Conservation (phyloP, 2,329 filamentous ascomycete species). For the Colletotrichum cordylinicola region DNA sequence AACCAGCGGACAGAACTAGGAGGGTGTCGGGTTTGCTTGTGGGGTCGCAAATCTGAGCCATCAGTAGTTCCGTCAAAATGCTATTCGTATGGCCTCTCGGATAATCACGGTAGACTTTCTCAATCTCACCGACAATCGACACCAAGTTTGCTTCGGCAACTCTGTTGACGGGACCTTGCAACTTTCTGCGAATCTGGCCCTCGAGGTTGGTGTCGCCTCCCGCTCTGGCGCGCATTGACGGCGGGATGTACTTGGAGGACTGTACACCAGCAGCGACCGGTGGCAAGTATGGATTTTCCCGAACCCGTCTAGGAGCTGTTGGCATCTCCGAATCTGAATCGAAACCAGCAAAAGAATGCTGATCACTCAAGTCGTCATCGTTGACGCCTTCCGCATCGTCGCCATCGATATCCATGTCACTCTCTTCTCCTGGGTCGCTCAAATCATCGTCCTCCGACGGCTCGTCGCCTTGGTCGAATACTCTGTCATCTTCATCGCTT, state of each 20-base stretch:
- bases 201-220: slow-evolving; percentile 71
- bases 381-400: neutral
- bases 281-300: slow-evolving; percentile 90
- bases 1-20: slow-evolving; percentile 88
- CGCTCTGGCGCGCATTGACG: slow-evolving; percentile 73
- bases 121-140: slow-evolving; percentile 81
- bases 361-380: slow-evolving; percentile 24
- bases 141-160: slow-evolving; percentile 90
- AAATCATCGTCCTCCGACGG: slow-evolving; percentile 31
- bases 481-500: neutral
- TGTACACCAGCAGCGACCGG: slow-evolving; percentile 55
- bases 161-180: slow-evolving; percentile 90
- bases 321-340: slow-evolving; percentile 36
- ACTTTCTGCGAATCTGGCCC: slow-evolving; percentile 74
- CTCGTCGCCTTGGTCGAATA: neutral
- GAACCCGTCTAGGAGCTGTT: slow-evolving; percentile 50
- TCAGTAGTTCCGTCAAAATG: slow-evolving; percentile 76
- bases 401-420: neutral
- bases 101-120: slow-evolving; percentile 82
- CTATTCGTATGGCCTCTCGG: slow-evolving; percentile 89
- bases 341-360: slow-evolving; percentile 45
- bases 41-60: slow-evolving; percentile 80
- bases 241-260: slow-evolving; percentile 83
- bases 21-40: slow-evolving; percentile 86
- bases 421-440: slow-evolving; percentile 26